Evolutionary conservation across 306 rosid species (phyloP).

Genomic region (Lagenaria siceraria): DNA sequence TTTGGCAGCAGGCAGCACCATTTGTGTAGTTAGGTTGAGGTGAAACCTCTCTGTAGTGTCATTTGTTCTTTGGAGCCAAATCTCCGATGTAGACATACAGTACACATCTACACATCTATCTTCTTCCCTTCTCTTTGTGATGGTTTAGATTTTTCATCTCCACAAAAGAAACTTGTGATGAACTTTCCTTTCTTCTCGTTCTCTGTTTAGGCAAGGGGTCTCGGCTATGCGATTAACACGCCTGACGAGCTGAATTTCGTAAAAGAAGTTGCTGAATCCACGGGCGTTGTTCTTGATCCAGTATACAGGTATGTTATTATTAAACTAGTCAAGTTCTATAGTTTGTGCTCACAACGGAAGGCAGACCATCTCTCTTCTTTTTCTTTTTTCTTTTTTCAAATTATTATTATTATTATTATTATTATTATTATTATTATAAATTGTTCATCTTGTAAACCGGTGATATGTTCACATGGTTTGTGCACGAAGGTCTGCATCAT

Average conservation of each 20-base stretch:
- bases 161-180: neutral
- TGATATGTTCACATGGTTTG: neutral
- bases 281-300: conserved; percentile 86
- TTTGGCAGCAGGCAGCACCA: neutral
- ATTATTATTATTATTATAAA: too few species aligned
- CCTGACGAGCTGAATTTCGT: conserved; percentile 72
- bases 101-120: neutral
- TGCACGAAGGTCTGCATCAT: neutral
- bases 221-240: conserved; percentile 83
- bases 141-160: neutral
- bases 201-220: conserved; percentile 68
- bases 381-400: too few species aligned
- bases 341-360: neutral
- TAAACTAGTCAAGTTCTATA: neutral
- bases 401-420: too few species aligned
- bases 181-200: neutral
- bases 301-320: conserved; percentile 57
- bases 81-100: neutral
- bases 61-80: neutral
- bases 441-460: neutral
- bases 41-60: neutral
- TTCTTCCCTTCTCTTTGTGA: neutral
- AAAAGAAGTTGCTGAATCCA: conserved; percentile 58
- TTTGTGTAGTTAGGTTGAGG: neutral
- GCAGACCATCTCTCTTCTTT: too few species aligned